Base-by-base conservation (phyloP, 2,329 filamentous ascomycete species). In the Orbilia blumenaviensis region DNA sequence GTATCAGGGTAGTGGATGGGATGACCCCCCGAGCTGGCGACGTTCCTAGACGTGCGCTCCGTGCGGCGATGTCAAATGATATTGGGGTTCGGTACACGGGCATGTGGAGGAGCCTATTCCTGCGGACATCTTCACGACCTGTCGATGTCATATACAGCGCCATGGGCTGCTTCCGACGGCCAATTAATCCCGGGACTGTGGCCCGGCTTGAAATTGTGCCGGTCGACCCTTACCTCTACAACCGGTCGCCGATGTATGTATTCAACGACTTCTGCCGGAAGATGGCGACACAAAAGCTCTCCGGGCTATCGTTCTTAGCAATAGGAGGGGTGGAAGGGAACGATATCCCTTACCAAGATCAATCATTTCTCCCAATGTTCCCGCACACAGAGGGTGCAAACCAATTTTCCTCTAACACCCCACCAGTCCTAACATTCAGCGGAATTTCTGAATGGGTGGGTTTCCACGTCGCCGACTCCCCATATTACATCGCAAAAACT, bases 261-360 rank as follows among this genome's bases (percentile, higher is more conserved):
- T 60, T 36, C 29, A 60, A 60, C 25, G 54, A 60, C 21, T 23
- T 60, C 29, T 60, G 54, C 34, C 54, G 54, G 10, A 60, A 60
- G 54, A 34, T 34, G 25, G 54, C 54, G 25, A 34, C 54, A 7
- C 10, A 34, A 16, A 34, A 6, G 10, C 8, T 9, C 3, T 10
- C n/a, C 14, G 27, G 54, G 23, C 54, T 27, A 60, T 7, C 54
- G 21, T 60, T 32, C 7, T 27, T 60, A 7, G 23, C 54, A 5
- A 36, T 60, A 12, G 54, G 54, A 34, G 54, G 54, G 29, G 54
- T 60, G 18, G 10, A 60, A 41, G 54, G 54, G 12, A 60, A 27
- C 54, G 18, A 41, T 27, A 32, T 60, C 27, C 54, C 54, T 36
- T 34, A 34, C 10, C 10, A 60, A 9, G 4, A 10, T 12, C 3